Base-by-base conservation (phyloP, 2,329 filamentous ascomycete species). In the Paraconiothyrium brasiliense region DNA sequence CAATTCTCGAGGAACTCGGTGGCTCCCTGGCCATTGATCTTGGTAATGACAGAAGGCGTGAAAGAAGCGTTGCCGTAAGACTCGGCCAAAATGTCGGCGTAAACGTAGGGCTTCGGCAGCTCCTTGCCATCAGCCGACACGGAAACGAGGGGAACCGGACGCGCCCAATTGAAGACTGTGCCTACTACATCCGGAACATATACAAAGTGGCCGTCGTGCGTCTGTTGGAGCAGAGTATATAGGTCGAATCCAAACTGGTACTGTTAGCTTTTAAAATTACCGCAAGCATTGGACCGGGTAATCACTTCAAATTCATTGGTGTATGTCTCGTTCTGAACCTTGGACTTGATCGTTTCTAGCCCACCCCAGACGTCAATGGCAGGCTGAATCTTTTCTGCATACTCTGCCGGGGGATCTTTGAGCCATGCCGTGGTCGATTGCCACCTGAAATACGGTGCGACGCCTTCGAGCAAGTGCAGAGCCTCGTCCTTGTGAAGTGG, bases 181-280 rank as follows among this genome's bases (percentile, higher is more conserved):
- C 81, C 82, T 14, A 88, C 80, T 4, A 83, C 78, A 64, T 87
- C 85, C 2, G 86, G 85, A 14, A 83, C 76, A 69, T 84, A 88
- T 1, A 80, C 77, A 54, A 90, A 88, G 69, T 92, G 90, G 1
- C 88, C 87, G 70, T 92, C 89, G 66, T 91, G 87, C 3, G 86
- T 85, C 1, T 80, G 80, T 27, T 82, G 81, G 39, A 88, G 80
- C 8, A 86, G 75, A 2, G 56, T 51, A 58, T 77, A 77, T 5
- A 78, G 68, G 14, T 69, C 71, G 51, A 70, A 72, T 0, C 72
- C 76, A 35, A 78, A 78, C 76, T 77, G 46, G 69, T 22, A 72
- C 57, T 27, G 47, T 49, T 7, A 46, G 34, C 27, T 7, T 34
- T 41, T 48, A 41, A 13, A 13, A 22, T 22, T 27, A 27, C 32